These are phyloP conservation scores for Yamadazyma sp. DNA, from an alignment of 1,139 yeast genomes.

Conservation along the genomic window DNA sequence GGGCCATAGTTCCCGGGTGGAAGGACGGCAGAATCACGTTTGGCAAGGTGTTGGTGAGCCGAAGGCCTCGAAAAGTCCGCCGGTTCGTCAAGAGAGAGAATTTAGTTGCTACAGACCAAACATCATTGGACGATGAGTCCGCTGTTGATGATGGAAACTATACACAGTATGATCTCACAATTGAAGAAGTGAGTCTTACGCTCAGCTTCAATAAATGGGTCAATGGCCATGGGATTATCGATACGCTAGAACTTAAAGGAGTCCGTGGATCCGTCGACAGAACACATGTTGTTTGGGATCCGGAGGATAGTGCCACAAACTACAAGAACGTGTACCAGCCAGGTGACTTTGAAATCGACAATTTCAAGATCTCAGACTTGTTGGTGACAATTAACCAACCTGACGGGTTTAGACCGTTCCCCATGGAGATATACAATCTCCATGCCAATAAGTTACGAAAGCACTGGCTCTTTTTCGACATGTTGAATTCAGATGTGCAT, in stretches of 20 bases:
- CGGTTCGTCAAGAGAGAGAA: constrained; percentile 27
- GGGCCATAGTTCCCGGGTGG: constrained; percentile 96
- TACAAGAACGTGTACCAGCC: constrained; percentile 72
- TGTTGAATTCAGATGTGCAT: constrained; percentile 80
- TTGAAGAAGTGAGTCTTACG: constrained; percentile 81
- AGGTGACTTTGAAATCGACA: constrained; percentile 92
- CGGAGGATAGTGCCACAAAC: constrained; percentile 78
- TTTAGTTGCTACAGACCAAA: too few species aligned
- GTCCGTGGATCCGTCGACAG: constrained; percentile 90
- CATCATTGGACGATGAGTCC: too few species aligned
- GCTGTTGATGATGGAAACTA: constrained; percentile 79
- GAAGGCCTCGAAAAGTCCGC: constrained; percentile 63
- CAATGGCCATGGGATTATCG: constrained; percentile 83
- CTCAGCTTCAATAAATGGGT: constrained; percentile 84
- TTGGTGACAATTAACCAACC: constrained; percentile 83
- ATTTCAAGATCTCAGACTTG: constrained; percentile 80
- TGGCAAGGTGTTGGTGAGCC: constrained; percentile 81
- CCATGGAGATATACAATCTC: constrained; percentile 82
- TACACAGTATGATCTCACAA: constrained; percentile 89
- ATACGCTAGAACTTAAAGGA: constrained; percentile 81
- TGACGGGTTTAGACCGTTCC: constrained; percentile 73
- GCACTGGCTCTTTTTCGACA: constrained; percentile 90
- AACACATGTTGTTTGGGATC: constrained; percentile 81
- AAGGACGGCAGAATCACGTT: constrained; percentile 82
- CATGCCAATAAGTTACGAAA: constrained; percentile 77